phyloP scores from a whole-genome alignment of 2,329 filamentous ascomycete species.

The Apiospora arundinis region DNA sequence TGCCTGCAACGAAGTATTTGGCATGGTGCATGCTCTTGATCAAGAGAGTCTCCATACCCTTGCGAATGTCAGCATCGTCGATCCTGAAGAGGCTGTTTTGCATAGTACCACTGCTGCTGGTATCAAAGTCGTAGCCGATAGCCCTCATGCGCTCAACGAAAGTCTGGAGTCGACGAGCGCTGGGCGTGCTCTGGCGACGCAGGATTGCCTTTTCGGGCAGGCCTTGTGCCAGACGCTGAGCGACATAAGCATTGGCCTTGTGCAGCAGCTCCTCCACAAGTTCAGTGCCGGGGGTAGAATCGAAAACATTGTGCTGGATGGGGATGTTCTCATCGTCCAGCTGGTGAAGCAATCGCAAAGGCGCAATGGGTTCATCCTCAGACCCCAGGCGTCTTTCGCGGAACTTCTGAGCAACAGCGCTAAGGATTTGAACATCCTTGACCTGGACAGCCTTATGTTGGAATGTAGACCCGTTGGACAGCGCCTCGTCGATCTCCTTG shows the following conservation, averaged over 20 bases:
- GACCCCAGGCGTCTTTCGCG: constrained; percentile 85
- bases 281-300: constrained; percentile 87
- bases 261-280: constrained; percentile 94
- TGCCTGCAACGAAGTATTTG: constrained; percentile 90
- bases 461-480: constrained; percentile 68
- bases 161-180: constrained; percentile 84
- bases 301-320: constrained; percentile 94
- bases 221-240: constrained; percentile 78
- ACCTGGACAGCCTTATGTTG: constrained; percentile 70
- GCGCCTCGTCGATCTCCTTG: constrained; percentile 82
- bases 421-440: constrained; percentile 81
- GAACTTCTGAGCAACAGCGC: constrained; percentile 86
- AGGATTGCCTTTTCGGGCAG: constrained; percentile 93
- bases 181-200: constrained; percentile 84
- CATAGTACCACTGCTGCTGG: constrained; percentile 84
- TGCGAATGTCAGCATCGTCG: constrained; percentile 85
- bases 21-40: constrained; percentile 96
- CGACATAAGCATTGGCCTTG: constrained; percentile 89
- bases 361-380: constrained; percentile 78
- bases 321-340: constrained; percentile 98
- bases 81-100: constrained; percentile 97
- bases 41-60: constrained; percentile 96
- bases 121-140: constrained; percentile 88
- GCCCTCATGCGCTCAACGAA: constrained; percentile 93
- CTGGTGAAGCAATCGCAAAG: constrained; percentile 88